Base-by-base conservation (phyloP, 2,329 filamentous ascomycete genomes). In the Fusarium sp. region DNA sequence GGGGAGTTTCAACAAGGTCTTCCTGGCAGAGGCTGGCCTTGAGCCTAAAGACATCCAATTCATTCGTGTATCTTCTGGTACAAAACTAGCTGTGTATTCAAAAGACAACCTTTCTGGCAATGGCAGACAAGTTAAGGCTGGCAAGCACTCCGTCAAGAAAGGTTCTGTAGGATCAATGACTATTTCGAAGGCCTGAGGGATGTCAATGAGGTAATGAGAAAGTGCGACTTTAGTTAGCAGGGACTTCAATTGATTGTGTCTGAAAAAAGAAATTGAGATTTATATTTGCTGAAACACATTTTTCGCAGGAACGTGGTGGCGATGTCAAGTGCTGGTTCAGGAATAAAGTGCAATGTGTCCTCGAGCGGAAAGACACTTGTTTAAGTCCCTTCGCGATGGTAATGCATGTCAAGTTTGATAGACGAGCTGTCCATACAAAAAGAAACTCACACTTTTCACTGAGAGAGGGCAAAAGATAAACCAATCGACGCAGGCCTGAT, bases 401-500 rank as follows among this genome's bases (percentile, higher is more conserved):
- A 7, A 4, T 4, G 7, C 1, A 14, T 12, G 10, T 6, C 28
- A 15, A 10, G 6, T 15, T 7, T 14, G 12, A 32, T 4, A 7
- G 7, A 10, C 6, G 3, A 8, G 7, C 4, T 1, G 2, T 7
- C 17, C 3, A 15, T 9, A 4, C 20, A 53, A 46, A 52, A 46
- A 34, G 3, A 5, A 2, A 15, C 0, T 1, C 6, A 28, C 10
- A 28, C 4, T 2, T 2, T 12, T 14, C 26, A 11, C 12, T 23
- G 1, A 0, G 6, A 3, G 4, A 0, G 10, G 21, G 19, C 60
- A 61, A 61, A 53, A 12, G 19, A 17, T 17, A 17, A 12, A 24
- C 21, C 56, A 61, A 54, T 61, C 57, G 57, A 61, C 57, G 56
- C 57, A 61, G 57, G 57, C 57, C 57, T 61, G 57, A 61, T 61